Evolutionary conservation across 2,329 filamentous ascomycete species (phyloP).

Genomic region (Phialemoniopsis sp.): DNA sequence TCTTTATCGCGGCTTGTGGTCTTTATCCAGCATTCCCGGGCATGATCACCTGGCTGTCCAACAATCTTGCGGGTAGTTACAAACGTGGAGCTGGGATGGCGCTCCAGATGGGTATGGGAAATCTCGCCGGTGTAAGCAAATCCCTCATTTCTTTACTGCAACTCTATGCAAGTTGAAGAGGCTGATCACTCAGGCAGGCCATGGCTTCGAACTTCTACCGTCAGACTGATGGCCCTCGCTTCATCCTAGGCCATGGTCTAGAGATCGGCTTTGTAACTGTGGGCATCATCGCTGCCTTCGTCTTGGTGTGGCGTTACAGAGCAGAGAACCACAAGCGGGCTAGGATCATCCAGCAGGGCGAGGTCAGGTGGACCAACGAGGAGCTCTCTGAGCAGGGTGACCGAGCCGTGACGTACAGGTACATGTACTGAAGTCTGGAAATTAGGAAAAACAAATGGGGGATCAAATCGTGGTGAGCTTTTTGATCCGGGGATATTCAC

Average conservation of each 20-base stretch:
- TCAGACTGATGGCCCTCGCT: slow-evolving; percentile 39
- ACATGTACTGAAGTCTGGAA: slow-evolving; percentile 46
- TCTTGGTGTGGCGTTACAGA: slow-evolving; percentile 46
- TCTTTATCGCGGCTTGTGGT: slow-evolving; percentile 32
- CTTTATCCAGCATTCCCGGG: slow-evolving; percentile 44
- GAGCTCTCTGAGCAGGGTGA: slow-evolving; percentile 58
- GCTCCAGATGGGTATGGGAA: slow-evolving; percentile 47
- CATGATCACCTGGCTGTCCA: slow-evolving; percentile 45
- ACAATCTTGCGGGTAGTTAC: slow-evolving; percentile 43
- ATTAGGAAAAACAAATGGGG: too few relatives aligned
- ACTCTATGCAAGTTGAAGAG: too few relatives aligned
- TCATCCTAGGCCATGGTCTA: slow-evolving; percentile 43
- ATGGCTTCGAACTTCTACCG: slow-evolving; percentile 73
- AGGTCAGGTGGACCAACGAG: slow-evolving; percentile 30
- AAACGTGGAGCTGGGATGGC: slow-evolving; percentile 47
- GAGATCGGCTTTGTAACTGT: slow-evolving; percentile 43
- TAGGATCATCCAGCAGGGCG: slow-evolving; percentile 34
- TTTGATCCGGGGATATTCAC: too few relatives aligned
- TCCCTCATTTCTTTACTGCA: too few relatives aligned
- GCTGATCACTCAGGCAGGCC: too few relatives aligned
- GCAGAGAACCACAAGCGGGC: slow-evolving; percentile 56
- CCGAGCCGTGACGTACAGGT: slow-evolving; percentile 57
- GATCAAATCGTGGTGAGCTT: too few relatives aligned
- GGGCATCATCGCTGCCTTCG: slow-evolving; percentile 38
- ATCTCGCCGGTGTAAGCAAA: slow-evolving; percentile 33